Base-by-base conservation (phyloP, 2,329 filamentous ascomycete genomes). In the Magnaporthiopsis poae region DNA sequence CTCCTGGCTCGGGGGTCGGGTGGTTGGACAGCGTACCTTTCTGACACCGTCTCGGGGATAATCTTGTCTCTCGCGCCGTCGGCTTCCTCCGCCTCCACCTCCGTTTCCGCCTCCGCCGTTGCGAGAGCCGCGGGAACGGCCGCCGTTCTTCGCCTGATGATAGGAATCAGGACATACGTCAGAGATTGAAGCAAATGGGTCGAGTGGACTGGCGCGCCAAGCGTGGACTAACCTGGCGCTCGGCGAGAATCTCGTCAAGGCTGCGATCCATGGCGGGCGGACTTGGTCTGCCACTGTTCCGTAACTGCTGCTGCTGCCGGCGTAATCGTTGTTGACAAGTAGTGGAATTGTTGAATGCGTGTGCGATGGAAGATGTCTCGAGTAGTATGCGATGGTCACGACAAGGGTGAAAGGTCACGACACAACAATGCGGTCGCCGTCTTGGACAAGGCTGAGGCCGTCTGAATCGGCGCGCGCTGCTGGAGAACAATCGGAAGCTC, bases 21-120 rank as follows among this genome's bases (percentile, higher is more conserved):
- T 33, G 7, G 31, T 52, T 18, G 13, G 46, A 25, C 64, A 59
- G 68, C 74, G 62, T 77, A 94, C 92, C 92, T 96, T 96, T 92
- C 89, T 93, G 77, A 94, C 86, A 79, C 91, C 91, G 80, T 95
- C 91, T 80, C 90, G 89, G 74, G 90, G 89, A 72, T 84, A 88
- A 62, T 79, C 75, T 56, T 80, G 77, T 66, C 73, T 71, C 39
- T 77, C 74, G 60, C 75, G 72, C 56, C 74, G 72, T 66, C 74
- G 68, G 33, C 71, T 67, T 63, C 71, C 66, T 62, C 72, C 72
- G 63, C 68, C 66, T 60, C 69, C 64, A 66, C 69, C 67, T 8
- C 69, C 64, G 66, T 69, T 66, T 8, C 70, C 71, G 25, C 73
- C 72, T 11, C 77, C 75, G 67, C 75, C 72, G 71, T 75, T 76